Percentiles rank a stretch among this genome's conserved stretches.
Evolutionary conservation across 805 yeast species (phyloP).

Genomic region (Debaryomyces prosopidis): DNA sequence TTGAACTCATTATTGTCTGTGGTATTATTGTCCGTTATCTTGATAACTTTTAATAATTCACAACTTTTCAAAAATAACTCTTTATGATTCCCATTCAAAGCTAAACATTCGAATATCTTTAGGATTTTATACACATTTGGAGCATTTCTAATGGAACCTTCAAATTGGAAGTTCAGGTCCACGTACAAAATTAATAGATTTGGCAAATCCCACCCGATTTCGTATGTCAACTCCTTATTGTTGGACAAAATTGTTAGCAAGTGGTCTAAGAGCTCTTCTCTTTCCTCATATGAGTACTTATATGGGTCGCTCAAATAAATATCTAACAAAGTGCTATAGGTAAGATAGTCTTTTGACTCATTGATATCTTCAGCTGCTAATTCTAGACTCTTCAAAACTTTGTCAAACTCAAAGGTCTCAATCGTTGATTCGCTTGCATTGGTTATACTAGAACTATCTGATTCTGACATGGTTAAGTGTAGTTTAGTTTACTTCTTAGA

Average conservation of each 20-base stretch:
- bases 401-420: constrained; percentile 24
- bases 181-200: constrained; percentile 58
- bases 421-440: constrained; percentile 19
- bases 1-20: constrained; percentile 9
- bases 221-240: constrained; percentile 53
- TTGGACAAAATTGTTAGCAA: constrained; percentile 44
- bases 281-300: constrained; percentile 50
- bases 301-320: constrained; percentile 51
- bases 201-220: constrained; percentile 94
- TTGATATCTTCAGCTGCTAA: constrained; percentile 35
- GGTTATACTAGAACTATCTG: constrained; percentile 13
- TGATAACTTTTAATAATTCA: constrained; percentile 55
- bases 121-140: constrained; percentile 41
- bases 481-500: not conserved
- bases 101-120: constrained; percentile 60
- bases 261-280: constrained; percentile 45
- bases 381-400: constrained; percentile 26
- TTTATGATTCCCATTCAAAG: constrained; percentile 74
- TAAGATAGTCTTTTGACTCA: constrained; percentile 59
- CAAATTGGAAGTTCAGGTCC: constrained; percentile 33
- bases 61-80: constrained; percentile 72
- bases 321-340: constrained; percentile 74
- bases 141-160: constrained; percentile 31
- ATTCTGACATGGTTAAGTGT: constrained; percentile 15
- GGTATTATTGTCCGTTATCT: constrained; percentile 15